Percentiles rank a stretch among this genome's conserved stretches.
Conservation (phyloP, 345 rosid genomes). For the Murraya koenigii region DNA sequence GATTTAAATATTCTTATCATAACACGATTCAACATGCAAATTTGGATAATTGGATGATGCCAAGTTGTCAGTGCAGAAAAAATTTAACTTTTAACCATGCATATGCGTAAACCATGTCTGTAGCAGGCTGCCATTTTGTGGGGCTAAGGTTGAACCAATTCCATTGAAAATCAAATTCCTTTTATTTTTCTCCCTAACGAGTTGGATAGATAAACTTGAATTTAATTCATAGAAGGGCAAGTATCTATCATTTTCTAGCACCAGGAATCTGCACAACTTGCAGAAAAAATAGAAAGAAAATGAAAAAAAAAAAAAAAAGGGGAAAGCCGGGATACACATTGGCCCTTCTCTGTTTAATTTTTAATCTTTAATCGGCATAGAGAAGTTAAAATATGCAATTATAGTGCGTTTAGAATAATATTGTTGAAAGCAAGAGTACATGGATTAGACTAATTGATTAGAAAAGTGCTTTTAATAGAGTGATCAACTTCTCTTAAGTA, state of each 20-base stretch:
- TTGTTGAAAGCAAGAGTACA: background rate
- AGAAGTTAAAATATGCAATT: background rate
- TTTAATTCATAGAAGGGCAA: background rate
- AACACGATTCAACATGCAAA: background rate
- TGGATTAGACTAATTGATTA: background rate
- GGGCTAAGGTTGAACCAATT: conserved; percentile 7
- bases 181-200: background rate
- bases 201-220: conserved; percentile 24
- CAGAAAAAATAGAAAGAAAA: conserved; percentile 16
- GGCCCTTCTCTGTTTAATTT: background rate
- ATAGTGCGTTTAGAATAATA: background rate
- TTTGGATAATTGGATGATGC: background rate
- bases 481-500: background rate
- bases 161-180: background rate
- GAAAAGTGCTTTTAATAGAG: background rate
- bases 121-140: background rate
- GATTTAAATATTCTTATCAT: background rate
- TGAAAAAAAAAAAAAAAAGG: background rate
- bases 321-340: background rate
- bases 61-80: background rate
- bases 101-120: background rate
- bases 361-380: too few species aligned
- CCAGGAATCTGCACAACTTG: conserved; percentile 25
- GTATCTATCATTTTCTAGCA: conserved; percentile 19
- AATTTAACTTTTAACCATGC: background rate